These are phyloP conservation scores for Thelonectria blattea DNA, from an alignment of 2,329 filamentous ascomycete species.

Conservation along the genomic window DNA sequence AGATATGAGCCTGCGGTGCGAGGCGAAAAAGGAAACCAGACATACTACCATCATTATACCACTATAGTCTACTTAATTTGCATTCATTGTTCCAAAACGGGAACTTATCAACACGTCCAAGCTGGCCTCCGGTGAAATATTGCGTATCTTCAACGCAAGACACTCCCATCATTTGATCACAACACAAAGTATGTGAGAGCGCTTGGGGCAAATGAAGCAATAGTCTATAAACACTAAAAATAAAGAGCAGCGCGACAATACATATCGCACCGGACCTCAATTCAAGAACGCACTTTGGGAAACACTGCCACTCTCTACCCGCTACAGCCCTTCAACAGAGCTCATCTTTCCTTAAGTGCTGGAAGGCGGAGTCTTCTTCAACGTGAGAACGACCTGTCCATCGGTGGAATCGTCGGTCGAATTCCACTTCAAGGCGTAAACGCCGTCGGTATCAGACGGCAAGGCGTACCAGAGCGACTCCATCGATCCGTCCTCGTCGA, in stretches of 20 bases:
- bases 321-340: too few relatives aligned
- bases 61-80: background rate
- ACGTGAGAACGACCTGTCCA: conserved; percentile 14
- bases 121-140: too few relatives aligned
- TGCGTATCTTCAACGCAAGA: too few relatives aligned
- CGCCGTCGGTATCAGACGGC: conserved; percentile 8
- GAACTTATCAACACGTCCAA: too few relatives aligned
- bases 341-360: too few relatives aligned
- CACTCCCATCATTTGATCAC: too few relatives aligned
- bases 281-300: too few relatives aligned
- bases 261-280: too few relatives aligned
- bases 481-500: conserved; percentile 5
- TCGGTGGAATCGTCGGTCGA: conserved; percentile 1
- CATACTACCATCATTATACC: background rate
- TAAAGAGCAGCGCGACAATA: too few relatives aligned
- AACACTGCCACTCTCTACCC: background rate
- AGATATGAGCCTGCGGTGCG: background rate
- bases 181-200: too few relatives aligned
- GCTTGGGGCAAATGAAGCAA: too few relatives aligned
- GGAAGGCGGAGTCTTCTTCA: conserved; percentile 19
- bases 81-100: background rate
- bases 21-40: background rate
- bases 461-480: conserved; percentile 17
- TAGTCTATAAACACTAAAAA: too few relatives aligned
- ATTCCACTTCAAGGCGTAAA: conserved; percentile 21